phyloP scores from a whole-genome alignment of 2,329 filamentous ascomycete species.

The Macroventuria anomochaeta region DNA sequence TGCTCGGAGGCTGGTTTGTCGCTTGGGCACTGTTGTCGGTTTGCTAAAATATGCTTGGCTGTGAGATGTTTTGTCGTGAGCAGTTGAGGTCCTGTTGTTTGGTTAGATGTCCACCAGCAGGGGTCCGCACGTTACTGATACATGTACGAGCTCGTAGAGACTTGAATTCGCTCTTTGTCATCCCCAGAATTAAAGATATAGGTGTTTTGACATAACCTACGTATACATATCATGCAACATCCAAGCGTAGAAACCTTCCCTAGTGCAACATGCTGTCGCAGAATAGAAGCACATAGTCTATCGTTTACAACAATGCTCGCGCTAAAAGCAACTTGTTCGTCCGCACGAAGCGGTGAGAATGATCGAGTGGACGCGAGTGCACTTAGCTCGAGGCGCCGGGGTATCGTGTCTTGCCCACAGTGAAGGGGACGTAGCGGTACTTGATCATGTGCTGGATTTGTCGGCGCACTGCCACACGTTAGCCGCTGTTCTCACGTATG shows the following conservation, averaged over 20 bases:
- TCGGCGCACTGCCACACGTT: conserved; percentile 75
- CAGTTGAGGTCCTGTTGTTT: neutral
- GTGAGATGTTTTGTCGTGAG: neutral
- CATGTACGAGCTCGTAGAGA: neutral
- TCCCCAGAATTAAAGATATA: conserved; percentile 14
- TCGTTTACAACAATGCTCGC: conserved; percentile 27
- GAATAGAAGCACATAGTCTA: conserved; percentile 28
- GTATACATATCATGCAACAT: conserved; percentile 29
- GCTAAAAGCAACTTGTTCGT: conserved; percentile 22
- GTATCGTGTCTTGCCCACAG: conserved; percentile 74
- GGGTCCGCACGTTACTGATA: neutral
- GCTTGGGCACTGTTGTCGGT: no score
- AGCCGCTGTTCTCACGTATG: neutral
- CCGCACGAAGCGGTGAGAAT: conserved; percentile 6
- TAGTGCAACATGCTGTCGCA: conserved; percentile 23
- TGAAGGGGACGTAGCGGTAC: conserved; percentile 96
- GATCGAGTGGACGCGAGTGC: conserved; percentile 5
- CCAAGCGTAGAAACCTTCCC: conserved; percentile 19
- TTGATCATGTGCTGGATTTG: conserved; percentile 99
- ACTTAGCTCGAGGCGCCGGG: conserved; percentile 37
- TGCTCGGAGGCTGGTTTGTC: no score
- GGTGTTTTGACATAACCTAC: conserved; percentile 17
- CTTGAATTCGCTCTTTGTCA: neutral
- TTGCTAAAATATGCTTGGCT: neutral
- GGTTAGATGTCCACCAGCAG: neutral